phyloP scores from a whole-genome alignment of 2,329 filamentous ascomycete genomes.

The Aureobasidium namibiae region DNA sequence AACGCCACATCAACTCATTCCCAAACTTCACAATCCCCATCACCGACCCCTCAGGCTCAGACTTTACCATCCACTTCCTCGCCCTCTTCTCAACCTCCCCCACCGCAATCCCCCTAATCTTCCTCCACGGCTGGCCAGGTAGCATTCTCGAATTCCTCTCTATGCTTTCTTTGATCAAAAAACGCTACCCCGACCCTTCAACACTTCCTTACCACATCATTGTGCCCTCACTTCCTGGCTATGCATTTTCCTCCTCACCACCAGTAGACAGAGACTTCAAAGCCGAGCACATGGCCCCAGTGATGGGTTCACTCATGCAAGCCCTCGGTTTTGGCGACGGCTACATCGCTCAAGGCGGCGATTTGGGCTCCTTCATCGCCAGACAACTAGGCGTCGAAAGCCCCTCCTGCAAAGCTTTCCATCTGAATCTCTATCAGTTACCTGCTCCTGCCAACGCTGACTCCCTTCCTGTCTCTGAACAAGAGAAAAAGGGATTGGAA shows the following conservation, averaged over 20 bases:
- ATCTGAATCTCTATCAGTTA: constrained; percentile 9
- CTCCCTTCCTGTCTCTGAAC: constrained; percentile 19
- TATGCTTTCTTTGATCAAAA: constrained; percentile 38
- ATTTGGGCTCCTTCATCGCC: constrained; percentile 42
- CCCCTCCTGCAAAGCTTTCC: constrained; percentile 38
- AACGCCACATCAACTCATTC: constrained; percentile 39
- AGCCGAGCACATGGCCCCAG: constrained; percentile 31
- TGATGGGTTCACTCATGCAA: constrained; percentile 46
- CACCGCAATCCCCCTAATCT: constrained; percentile 43
- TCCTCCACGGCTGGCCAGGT: constrained; percentile 49
- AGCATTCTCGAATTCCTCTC: constrained; percentile 49
- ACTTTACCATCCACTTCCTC: constrained; percentile 43
- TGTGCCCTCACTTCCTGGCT: constrained; percentile 49
- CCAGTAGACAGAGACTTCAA: constrained; percentile 39
- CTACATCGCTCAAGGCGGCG: constrained; percentile 51
- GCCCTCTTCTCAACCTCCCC: constrained; percentile 44
- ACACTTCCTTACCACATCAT: constrained; percentile 50
- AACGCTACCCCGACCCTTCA: constrained; percentile 39
- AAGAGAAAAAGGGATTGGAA: constrained; percentile 33
- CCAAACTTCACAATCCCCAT: constrained; percentile 42
- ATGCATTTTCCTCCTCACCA: constrained; percentile 42
- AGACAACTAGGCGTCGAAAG: constrained; percentile 35
- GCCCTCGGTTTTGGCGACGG: constrained; percentile 44
- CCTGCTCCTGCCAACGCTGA: constrained; percentile 20
- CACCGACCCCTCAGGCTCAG: constrained; percentile 30